Base-by-base conservation (phyloP, 2,329 filamentous ascomycete species). In the Colletotrichum sp. region DNA sequence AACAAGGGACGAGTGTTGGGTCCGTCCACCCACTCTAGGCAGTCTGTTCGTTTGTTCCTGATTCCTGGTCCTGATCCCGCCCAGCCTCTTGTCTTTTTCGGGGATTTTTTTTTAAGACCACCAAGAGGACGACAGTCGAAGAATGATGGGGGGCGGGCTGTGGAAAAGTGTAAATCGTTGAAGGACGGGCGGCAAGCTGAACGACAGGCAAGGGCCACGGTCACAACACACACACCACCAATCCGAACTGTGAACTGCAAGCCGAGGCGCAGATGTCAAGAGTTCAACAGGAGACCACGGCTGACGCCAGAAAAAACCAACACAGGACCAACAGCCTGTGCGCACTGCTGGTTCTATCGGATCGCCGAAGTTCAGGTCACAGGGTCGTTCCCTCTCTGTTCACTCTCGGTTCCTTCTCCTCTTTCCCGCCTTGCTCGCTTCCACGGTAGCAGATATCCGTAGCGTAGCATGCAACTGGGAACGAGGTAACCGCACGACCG, bases 201-300 rank as follows among this genome's bases (percentile, higher is more conserved):
- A 58, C 55, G 55, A 26, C 55, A 30, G 55, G 55, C 24, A 26
- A 58, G 48, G 26, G 62, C 62, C 32, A 65, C 30, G 55, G 28
- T 24, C 18, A 34, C 38, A 56, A 32, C 10, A 18, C 34, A 36
- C 24, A 48, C 38, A 38, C 36, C 36, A 38, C 36, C 16, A n/a
- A 24, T n/a, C 12, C 38, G 38, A 43, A 43, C 52, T n/a, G 24
- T 16, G 26, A 36, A 55, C 24, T 55, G 52, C 15, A 28, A 18
- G 38, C 64, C 73, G 69, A 72, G 64, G 62, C 56, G 43, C 56
- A 68, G 64, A 68, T 65, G 56, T 72, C 69, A 73, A 64, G 56
- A 34, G 30, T 3, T 61, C 56, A 30, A 61, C 56, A 2, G 6
- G 26, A 61, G 56, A 32, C 38, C 38, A 43, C 38, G 18, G 38